Conservation (phyloP, 805 yeast species). For the Komagataella mondaviorum region DNA sequence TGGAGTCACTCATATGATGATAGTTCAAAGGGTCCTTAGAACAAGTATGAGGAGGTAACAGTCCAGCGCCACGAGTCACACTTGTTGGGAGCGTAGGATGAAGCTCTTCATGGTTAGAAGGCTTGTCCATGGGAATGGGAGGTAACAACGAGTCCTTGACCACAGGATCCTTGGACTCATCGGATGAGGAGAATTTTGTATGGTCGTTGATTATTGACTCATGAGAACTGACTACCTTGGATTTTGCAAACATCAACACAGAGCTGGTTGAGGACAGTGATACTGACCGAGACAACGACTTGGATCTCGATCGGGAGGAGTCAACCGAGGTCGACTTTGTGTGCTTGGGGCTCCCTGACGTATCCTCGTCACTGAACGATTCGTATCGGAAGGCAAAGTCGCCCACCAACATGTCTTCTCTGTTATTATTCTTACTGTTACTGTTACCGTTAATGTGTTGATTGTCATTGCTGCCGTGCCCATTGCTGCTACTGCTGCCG, state of each 20-base stretch:
- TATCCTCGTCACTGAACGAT: background rate
- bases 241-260: background rate
- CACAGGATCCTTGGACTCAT: background rate
- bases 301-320: background rate
- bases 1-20: background rate
- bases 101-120: background rate
- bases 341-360: background rate
- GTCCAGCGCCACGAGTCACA: background rate
- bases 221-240: background rate
- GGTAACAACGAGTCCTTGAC: background rate
- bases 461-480: background rate
- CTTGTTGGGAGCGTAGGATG: background rate
- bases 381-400: background rate
- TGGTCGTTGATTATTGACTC: background rate
- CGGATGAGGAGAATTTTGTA: background rate
- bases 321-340: background rate
- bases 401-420: background rate
- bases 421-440: background rate
- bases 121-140: background rate
- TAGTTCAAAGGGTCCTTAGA: background rate
- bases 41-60: background rate
- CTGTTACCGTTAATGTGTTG: background rate
- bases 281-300: background rate
- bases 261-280: background rate
- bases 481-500: background rate